Conservation (phyloP, 805 yeast genomes). For the Millerozyma miso region DNA sequence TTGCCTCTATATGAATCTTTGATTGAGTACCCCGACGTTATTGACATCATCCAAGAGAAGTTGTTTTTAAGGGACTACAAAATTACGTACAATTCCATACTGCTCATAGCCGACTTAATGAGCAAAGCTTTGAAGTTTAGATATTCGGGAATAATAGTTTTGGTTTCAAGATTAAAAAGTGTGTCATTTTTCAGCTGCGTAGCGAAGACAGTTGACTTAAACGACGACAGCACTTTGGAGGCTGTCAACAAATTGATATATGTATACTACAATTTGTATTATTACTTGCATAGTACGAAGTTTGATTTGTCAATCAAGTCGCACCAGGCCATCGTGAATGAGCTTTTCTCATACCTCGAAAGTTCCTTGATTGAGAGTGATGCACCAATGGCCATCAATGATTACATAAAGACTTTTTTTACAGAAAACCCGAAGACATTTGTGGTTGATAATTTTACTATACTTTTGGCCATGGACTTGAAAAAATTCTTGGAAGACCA, state of each 20-base stretch:
- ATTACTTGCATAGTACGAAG: constrained; percentile 27
- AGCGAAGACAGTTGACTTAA: constrained; percentile 37
- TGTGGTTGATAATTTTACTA: constrained; percentile 41
- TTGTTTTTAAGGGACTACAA: constrained; percentile 42
- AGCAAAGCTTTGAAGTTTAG: constrained; percentile 38
- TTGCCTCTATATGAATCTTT: constrained; percentile 34
- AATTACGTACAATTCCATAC: constrained; percentile 39
- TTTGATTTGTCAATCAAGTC: constrained; percentile 36
- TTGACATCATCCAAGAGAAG: constrained; percentile 40
- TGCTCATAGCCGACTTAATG: constrained; percentile 43
- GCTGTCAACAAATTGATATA: constrained; percentile 27
- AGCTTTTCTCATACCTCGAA: constrained; percentile 36
- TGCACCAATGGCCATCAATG: constrained; percentile 38
- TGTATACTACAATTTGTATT: constrained; percentile 33
- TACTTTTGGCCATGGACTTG: constrained; percentile 52
- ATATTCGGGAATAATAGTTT: constrained; percentile 40
- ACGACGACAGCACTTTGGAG: constrained; percentile 28
- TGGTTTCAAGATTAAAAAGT: constrained; percentile 44
- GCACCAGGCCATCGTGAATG: constrained; percentile 38
- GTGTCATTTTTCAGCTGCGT: constrained; percentile 43
- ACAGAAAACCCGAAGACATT: constrained; percentile 40
- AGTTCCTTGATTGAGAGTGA: constrained; percentile 40
- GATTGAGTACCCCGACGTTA: constrained; percentile 35
- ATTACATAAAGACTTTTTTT: constrained; percentile 44
- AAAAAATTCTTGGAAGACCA: constrained; percentile 52